Evolutionary conservation across 2,329 filamentous ascomycete genomes (phyloP), one percentile per base, ranked within the genome.

Genomic region (Myriosclerotinia scirpicola): DNA sequence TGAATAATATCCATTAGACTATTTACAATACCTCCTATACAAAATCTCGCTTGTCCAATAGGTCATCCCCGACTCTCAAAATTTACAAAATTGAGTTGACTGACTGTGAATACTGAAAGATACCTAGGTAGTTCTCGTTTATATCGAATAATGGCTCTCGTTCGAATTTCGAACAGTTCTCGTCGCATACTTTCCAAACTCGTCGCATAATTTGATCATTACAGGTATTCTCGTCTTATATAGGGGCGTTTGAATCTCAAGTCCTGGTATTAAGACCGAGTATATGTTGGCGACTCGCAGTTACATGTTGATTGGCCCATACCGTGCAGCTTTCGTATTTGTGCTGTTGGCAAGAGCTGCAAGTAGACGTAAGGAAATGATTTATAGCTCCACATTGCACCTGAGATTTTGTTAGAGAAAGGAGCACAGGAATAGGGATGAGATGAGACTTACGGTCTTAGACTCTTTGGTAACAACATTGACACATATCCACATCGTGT

Each of bases 81-180:
- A 15, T 36, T 17, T 22, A 0, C 12, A 7, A 12, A 7, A 12
- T 4, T 40, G 38, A 14, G 20, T 26, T 38, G 5, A 14, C 14
- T 26, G n/a, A 38, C 17, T 14, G 1, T 22, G 8, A 17, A 40
- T 20, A 26, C 17, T 6, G 14, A 50, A 11, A 2, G 4, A 7
- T 9, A n/a, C n/a, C n/a, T n/a, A n/a, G n/a, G n/a, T n/a, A 3
- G 2, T 4, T 38, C 1, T 4, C n/a, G 14, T 11, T 7, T 7
- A 5, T 11, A 20, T 34, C 7, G 2, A 11, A 20, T 11, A 60
- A 3, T 38, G 12, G 14, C 12, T 26, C 30, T 30, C 1, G 12
- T 15, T 52, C 22, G 5, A 8, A 1, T 38, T 15, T n/a, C 8
- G 6, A 38, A 38, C 15, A 8, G 44, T 38, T 50, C 20, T 36